Evolutionary conservation across 1,284 basidiomycete genomes (phyloP).

Genomic region (Abortiporus biennis): DNA sequence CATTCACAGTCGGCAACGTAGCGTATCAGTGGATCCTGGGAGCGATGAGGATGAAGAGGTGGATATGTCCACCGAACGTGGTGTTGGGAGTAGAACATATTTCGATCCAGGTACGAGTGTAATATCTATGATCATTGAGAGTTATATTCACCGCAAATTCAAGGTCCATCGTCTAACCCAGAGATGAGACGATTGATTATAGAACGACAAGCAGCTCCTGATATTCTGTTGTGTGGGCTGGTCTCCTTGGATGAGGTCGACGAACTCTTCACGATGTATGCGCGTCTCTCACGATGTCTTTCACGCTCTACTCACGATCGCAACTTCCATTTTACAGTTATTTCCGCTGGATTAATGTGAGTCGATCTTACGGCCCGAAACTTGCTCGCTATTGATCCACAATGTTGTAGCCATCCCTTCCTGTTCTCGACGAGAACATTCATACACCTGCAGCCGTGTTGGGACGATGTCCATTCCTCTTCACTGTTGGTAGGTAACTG

Average conservation of each 20-base stretch:
- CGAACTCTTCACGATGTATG: conserved; percentile 39
- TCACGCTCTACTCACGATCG: too few relatives aligned
- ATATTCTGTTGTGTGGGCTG: conserved; percentile 37
- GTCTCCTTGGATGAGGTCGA: conserved; percentile 36
- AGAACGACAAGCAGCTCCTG: conserved; percentile 35
- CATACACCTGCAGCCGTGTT: conserved; percentile 31
- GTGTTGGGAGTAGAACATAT: conserved; percentile 23
- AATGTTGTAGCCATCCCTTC: conserved; percentile 26
- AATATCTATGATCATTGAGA: not conserved
- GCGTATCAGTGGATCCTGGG: conserved; percentile 6
- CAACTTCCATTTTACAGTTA: too few relatives aligned
- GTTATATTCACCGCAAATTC: not conserved
- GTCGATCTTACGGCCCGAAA: too few relatives aligned
- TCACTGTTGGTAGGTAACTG: conserved; percentile 28
- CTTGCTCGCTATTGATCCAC: too few relatives aligned
- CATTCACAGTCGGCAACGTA: conserved; percentile 15
- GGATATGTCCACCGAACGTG: conserved; percentile 13
- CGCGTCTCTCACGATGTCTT: too few relatives aligned
- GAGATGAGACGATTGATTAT: conserved; percentile 35
- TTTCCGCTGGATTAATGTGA: conserved; percentile 32
- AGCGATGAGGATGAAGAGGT: conserved; percentile 10
- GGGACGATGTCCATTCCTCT: conserved; percentile 33
- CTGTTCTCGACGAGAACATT: conserved; percentile 31
- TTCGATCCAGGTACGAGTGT: conserved; percentile 22
- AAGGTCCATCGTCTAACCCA: conserved; percentile 26